Conservation (phyloP, 2,329 filamentous ascomycete species). For the Eutypa lata region DNA sequence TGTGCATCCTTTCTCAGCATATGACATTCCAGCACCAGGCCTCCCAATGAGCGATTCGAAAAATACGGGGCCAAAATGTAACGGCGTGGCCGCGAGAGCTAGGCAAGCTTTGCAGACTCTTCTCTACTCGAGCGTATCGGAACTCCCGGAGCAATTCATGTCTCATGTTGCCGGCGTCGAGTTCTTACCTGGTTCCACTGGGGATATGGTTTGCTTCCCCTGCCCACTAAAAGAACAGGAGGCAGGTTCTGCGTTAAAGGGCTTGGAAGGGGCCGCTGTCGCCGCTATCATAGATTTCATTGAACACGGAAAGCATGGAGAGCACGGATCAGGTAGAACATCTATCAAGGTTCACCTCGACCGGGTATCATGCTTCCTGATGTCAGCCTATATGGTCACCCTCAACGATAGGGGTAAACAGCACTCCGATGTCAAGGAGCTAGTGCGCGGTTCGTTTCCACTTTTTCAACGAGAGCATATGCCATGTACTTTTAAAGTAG, state of each 20-base stretch:
- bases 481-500: constrained; percentile 28
- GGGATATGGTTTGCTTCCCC: constrained; percentile 34
- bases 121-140: constrained; percentile 17
- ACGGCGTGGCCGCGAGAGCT: background rate
- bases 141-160: constrained; percentile 31
- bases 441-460: constrained; percentile 27
- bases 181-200: constrained; percentile 27
- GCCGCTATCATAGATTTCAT: constrained; percentile 53
- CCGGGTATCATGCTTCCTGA: constrained; percentile 52
- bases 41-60: background rate
- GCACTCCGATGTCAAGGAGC: constrained; percentile 43
- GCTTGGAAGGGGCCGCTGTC: constrained; percentile 56
- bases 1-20: background rate
- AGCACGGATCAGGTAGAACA: constrained; percentile 29
- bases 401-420: constrained; percentile 50
- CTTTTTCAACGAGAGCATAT: constrained; percentile 32
- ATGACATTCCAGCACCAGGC: background rate
- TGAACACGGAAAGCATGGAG: too few relatives aligned
- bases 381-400: constrained; percentile 56
- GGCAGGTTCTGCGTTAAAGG: constrained; percentile 48
- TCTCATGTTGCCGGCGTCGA: constrained; percentile 23
- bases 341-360: constrained; percentile 48
- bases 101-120: background rate
- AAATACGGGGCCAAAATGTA: background rate
- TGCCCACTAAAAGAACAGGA: constrained; percentile 41